Evolutionary conservation across 371 early-diverging fungal genomes (phyloP).

Genomic region (Rhizopus arrhizus): DNA sequence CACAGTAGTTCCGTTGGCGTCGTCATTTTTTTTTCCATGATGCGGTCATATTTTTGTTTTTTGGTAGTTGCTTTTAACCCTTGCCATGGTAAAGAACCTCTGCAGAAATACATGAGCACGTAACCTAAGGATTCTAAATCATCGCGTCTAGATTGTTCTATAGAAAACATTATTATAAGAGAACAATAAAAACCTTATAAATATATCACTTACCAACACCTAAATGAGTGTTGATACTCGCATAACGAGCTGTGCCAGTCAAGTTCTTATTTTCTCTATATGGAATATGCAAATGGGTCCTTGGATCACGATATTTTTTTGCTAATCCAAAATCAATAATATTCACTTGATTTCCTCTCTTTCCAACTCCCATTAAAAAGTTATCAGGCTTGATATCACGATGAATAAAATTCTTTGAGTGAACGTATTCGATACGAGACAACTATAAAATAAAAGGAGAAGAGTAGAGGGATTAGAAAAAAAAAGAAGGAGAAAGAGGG

Average conservation of each 20-base stretch:
- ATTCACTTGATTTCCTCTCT: conserved; percentile 94
- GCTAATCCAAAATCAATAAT: conserved; percentile 99
- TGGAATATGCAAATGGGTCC: conserved; percentile 96
- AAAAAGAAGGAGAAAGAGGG: neutral
- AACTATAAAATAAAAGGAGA: conserved; percentile 54
- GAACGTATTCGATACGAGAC: conserved; percentile 95
- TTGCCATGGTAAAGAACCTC: conserved; percentile 99
- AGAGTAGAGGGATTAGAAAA: neutral
- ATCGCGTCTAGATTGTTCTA: conserved; percentile 99
- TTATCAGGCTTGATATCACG: conserved; percentile 97
- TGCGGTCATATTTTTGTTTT: conserved; percentile 99
- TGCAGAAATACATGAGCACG: conserved; percentile 98
- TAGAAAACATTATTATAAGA: conserved; percentile 2
- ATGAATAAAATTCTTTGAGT: conserved; percentile 82
- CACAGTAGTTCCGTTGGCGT: conserved; percentile 97
- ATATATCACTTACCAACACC: conserved; percentile 78
- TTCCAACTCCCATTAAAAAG: conserved; percentile 97
- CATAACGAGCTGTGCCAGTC: conserved; percentile 99
- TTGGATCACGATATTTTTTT: conserved; percentile 97
- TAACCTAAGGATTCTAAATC: conserved; percentile 99
- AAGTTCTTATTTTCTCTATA: conserved; percentile 98
- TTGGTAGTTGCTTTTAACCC: conserved; percentile 98
- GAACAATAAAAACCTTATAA: neutral
- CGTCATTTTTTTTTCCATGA: conserved; percentile 99
- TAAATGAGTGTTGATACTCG: conserved; percentile 98